Percentiles rank a stretch among this genome's conserved stretches.
Conservation (phyloP, 345 rosid genomes). For the Cardamine resedifolia region DNA sequence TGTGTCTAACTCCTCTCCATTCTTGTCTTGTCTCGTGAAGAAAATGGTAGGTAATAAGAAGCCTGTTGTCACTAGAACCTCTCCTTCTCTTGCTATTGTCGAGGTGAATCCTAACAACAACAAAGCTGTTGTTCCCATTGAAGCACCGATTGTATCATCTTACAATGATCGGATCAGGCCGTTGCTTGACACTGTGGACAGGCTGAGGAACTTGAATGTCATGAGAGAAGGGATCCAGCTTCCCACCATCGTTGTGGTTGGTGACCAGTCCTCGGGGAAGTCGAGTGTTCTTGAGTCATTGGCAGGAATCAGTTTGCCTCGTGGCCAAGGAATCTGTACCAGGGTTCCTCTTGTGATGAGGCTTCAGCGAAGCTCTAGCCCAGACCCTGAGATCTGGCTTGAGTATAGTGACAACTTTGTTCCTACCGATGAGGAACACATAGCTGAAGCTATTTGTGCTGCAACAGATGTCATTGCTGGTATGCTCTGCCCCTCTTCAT, state of each 20-base stretch:
- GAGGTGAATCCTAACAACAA: too few relatives aligned
- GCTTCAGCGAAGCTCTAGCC: slow-evolving; percentile 34
- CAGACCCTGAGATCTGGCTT: slow-evolving; percentile 34
- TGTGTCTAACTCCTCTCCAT: too few relatives aligned
- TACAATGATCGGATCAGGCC: slow-evolving; percentile 50
- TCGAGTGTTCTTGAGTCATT: slow-evolving; percentile 62
- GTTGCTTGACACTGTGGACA: slow-evolving; percentile 56
- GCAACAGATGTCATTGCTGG: slow-evolving; percentile 54
- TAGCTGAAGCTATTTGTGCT: slow-evolving; percentile 30
- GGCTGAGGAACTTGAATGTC: slow-evolving; percentile 44
- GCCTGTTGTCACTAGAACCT: too few relatives aligned
- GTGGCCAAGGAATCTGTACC: slow-evolving; percentile 54
- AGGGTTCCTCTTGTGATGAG: slow-evolving; percentile 59
- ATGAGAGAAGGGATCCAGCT: slow-evolving; percentile 56
- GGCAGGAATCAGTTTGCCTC: slow-evolving; percentile 55
- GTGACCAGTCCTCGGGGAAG: slow-evolving; percentile 61
- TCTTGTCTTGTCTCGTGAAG: too few relatives aligned
- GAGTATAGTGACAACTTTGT: not conserved
- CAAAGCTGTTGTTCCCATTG: not conserved
- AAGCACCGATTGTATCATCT: slow-evolving; percentile 34
- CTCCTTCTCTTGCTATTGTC: too few relatives aligned
- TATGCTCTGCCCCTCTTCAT: not conserved
- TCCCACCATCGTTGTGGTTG: slow-evolving; percentile 63
- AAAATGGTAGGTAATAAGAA: too few relatives aligned
- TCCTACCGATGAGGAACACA: slow-evolving; percentile 33